These are phyloP conservation scores for Protomyces lactucae-debilis DNA, from an alignment of 1,139 yeast species.

Conservation along the genomic window DNA sequence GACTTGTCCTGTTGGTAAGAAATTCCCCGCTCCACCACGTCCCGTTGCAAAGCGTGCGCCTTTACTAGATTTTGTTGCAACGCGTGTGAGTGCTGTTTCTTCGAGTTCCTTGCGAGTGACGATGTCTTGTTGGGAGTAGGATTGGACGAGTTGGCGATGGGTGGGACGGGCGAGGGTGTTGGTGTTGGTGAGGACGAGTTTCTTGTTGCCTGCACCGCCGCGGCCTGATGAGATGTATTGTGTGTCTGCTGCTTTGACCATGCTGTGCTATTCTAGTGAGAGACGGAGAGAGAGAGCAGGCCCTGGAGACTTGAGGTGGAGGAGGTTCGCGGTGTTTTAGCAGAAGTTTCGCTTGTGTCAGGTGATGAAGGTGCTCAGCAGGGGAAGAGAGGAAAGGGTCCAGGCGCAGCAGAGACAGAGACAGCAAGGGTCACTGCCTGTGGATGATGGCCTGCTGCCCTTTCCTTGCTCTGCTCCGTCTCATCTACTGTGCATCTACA, in stretches of 20 bases:
- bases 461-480: too few relatives aligned
- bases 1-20: constrained; percentile 13
- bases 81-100: constrained; percentile 10
- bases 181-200: not conserved
- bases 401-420: too few relatives aligned
- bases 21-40: constrained; percentile 24
- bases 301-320: too few relatives aligned
- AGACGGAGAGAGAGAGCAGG: too few relatives aligned
- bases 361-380: too few relatives aligned
- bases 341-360: too few relatives aligned
- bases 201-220: not conserved
- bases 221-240: not conserved
- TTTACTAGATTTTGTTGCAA: constrained; percentile 5
- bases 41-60: constrained; percentile 25
- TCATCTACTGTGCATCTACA: too few relatives aligned
- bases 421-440: too few relatives aligned
- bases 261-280: not conserved
- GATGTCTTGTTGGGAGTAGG: not conserved
- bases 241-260: not conserved
- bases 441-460: too few relatives aligned
- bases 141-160: not conserved
- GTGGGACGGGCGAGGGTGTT: not conserved
- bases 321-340: too few relatives aligned
- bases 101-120: not conserved
- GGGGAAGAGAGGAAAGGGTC: too few relatives aligned